Evolutionary conservation across 2,329 filamentous ascomycete genomes (phyloP), one percentile per base, ranked within the genome.

Genomic region (Colletotrichum scovillei): DNA sequence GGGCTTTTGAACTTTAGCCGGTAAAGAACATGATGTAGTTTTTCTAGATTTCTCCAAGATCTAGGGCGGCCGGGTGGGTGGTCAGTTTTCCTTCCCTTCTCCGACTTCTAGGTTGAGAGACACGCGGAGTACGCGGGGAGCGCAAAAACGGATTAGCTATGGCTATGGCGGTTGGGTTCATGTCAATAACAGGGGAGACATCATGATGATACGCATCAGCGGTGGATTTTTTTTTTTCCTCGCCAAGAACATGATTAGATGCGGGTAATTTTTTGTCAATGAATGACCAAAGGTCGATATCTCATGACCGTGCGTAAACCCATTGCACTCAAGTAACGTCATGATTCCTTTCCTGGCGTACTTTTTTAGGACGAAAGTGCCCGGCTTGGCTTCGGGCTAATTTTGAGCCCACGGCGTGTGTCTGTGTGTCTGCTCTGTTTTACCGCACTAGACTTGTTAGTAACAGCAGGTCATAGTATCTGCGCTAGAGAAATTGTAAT

Each of bases 1-100:
- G 91, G 91, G 1, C 80, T 95, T 69, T 83, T 95, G 80, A 94
- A 88, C 78, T 80, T 95, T 78, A 88, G 88, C 79, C 81, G 85
- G 46, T 87, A 76, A 77, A 16, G 26, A 19, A 26, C 14, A 49
- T 9, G 42, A 49, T 22, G 19, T 19, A 49, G 19, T 55, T 14
- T 16, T 2, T 9, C 35, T 14, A 38, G 2, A 7, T n/a, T 19
- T 42, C 9, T 9, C 35, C 19, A 38, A 3, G 5, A 24, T 22
- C 24, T 26, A 28, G n/a, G 16, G 30, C 14, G 28, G 35, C 14
- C n/a, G 16, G 14, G 38, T 16, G 16, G 38, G 14, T 19, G 16
- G 38, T 42, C 5, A 19, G 7, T 19, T 2, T 42, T 42, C 14
- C 19, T 19, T 5, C 8, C 24, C 19, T n/a, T 8, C 49, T 35